Percentiles rank a stretch among this genome's conserved stretches.
These are phyloP conservation scores for Zalaria obscura DNA, from an alignment of 2,329 filamentous ascomycete species.

Conservation along the genomic window DNA sequence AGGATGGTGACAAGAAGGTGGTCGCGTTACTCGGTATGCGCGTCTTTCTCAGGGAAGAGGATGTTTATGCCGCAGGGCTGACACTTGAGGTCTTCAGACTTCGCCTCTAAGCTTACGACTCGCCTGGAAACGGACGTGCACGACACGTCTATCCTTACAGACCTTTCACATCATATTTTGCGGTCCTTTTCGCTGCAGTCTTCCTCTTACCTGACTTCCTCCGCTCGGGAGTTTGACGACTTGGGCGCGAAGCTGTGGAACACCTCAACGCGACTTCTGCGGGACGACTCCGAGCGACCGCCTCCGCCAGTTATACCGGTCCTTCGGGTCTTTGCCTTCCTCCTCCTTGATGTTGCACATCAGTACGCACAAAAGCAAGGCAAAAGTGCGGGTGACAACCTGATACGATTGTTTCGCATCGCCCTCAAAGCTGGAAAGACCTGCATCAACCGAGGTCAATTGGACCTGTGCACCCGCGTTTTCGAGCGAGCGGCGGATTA, in stretches of 20 bases:
- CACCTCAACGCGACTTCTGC: slow-evolving; percentile 37
- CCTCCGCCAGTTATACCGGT: slow-evolving; percentile 10
- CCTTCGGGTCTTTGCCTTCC: slow-evolving; percentile 47
- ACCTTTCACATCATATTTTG: slow-evolving; percentile 3
- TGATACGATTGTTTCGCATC: slow-evolving; percentile 47
- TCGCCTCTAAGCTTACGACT: background rate
- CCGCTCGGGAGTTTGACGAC: slow-evolving; percentile 37
- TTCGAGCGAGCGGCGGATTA: slow-evolving; percentile 51
- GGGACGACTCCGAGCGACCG: slow-evolving; percentile 5
- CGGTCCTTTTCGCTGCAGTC: slow-evolving; percentile 6
- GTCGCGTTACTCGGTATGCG: slow-evolving; percentile 1
- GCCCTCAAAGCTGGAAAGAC: slow-evolving; percentile 50
- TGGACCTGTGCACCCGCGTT: slow-evolving; percentile 44
- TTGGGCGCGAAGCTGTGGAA: slow-evolving; percentile 53
- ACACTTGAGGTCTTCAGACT: background rate
- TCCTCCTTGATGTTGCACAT: slow-evolving; percentile 48
- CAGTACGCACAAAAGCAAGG: slow-evolving; percentile 12
- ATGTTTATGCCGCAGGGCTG: background rate
- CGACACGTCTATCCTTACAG: background rate
- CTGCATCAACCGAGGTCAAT: slow-evolving; percentile 46
- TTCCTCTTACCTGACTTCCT: slow-evolving; percentile 11
- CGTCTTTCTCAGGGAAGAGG: background rate
- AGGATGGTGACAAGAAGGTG: background rate
- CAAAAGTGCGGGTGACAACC: slow-evolving; percentile 15
- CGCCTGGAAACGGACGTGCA: slow-evolving; percentile 1